A percentile compares a stretch with the other conserved stretches of the same genome.
Conservation (phyloP, 2,329 filamentous ascomycete species). For the Thielaviopsis musarum region DNA sequence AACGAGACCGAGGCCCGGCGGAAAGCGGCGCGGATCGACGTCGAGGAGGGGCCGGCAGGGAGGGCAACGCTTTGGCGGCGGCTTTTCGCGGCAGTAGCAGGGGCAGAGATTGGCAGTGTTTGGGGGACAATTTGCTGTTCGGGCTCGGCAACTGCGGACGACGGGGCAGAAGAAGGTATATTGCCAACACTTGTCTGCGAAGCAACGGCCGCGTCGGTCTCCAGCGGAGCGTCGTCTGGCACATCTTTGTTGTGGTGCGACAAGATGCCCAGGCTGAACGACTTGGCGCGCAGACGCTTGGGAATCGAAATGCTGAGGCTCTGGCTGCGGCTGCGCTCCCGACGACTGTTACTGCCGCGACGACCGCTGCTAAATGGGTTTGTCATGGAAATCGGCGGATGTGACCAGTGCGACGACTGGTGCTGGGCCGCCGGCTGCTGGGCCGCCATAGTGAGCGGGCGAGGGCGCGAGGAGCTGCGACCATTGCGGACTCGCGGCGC, state of each 20-base stretch:
- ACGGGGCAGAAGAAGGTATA: background rate
- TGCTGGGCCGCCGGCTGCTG: background rate
- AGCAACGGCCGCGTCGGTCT: background rate
- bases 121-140: background rate
- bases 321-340: slow-evolving; percentile 15
- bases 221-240: background rate
- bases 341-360: background rate
- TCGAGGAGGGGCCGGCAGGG: slow-evolving; percentile 16
- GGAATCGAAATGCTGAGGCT: slow-evolving; percentile 34
- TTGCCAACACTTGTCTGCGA: too few relatives aligned
- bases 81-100: slow-evolving; percentile 14
- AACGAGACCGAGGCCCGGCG: slow-evolving; percentile 39
- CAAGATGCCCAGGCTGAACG: slow-evolving; percentile 19
- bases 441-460: slow-evolving; percentile 4
- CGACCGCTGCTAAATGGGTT: background rate
- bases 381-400: slow-evolving; percentile 7
- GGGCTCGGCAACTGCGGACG: background rate
- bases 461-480: slow-evolving; percentile 5
- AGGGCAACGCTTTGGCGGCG: slow-evolving; percentile 16
- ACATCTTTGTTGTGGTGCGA: slow-evolving; percentile 16
- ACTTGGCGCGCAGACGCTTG: slow-evolving; percentile 30
- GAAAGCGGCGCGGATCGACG: slow-evolving; percentile 32
- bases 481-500: background rate
- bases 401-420: background rate
- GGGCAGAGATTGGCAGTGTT: slow-evolving; percentile 18